These are phyloP conservation scores for Xerocomus brunneocitrinus DNA, from an alignment of 768 basidiomycete genomes.

Conservation along the genomic window DNA sequence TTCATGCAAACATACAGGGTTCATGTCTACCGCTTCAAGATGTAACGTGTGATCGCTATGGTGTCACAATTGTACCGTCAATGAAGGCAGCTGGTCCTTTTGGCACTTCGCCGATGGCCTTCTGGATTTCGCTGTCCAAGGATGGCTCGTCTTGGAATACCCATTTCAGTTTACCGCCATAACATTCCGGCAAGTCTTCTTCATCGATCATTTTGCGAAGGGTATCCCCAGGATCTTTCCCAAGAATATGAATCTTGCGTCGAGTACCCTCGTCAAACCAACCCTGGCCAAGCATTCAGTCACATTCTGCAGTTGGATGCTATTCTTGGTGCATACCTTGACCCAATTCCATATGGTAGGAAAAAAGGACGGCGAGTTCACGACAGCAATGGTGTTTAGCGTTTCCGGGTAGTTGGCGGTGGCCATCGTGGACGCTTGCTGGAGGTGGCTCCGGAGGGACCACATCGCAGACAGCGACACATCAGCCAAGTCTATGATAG, in stretches of 20 bases:
- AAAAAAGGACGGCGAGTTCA: conserved; percentile 82
- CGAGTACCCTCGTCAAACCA: conserved; percentile 82
- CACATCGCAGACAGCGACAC: conserved; percentile 64
- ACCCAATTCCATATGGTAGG: conserved; percentile 82
- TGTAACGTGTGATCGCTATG: conserved; percentile 1
- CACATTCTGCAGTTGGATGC: background rate
- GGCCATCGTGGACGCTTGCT: conserved; percentile 69
- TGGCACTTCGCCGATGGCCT: conserved; percentile 47
- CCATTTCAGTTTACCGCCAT: conserved; percentile 76
- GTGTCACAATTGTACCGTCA: conserved; percentile 39
- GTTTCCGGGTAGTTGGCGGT: conserved; percentile 84
- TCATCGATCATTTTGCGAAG: conserved; percentile 48
- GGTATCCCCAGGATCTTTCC: conserved; percentile 49
- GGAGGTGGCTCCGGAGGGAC: conserved; percentile 64
- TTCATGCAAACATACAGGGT: background rate
- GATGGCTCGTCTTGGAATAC: conserved; percentile 60
- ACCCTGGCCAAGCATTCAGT: conserved; percentile 33
- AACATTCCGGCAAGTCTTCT: conserved; percentile 56
- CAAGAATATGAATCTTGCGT: conserved; percentile 72
- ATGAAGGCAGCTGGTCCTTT: conserved; percentile 49
- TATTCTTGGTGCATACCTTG: conserved; percentile 42
- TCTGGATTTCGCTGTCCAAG: conserved; percentile 52
- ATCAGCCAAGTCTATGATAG: conserved; percentile 69
- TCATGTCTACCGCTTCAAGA: background rate
- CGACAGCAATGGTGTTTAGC: conserved; percentile 57